Percentiles rank a stretch among this genome's conserved stretches.
Conservation (phyloP, 768 basidiomycete species). For the Leucosporidium scottii region DNA sequence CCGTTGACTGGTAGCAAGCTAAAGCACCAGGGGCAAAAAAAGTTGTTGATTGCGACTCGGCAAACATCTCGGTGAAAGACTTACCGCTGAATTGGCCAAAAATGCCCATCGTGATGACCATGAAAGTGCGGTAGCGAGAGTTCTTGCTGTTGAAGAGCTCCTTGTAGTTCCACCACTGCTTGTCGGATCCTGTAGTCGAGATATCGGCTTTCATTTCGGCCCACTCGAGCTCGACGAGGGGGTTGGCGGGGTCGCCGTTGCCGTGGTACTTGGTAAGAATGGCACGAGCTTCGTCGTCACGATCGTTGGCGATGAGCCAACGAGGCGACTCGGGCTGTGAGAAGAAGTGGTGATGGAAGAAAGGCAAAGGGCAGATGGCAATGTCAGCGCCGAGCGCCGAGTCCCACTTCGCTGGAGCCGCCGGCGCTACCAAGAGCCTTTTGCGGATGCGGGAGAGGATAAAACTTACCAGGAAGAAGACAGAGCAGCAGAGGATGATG, state of each 20-base stretch:
- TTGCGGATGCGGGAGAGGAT: no score
- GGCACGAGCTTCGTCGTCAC: conserved; percentile 49
- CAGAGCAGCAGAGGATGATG: conserved; percentile 40
- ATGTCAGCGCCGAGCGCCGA: no score
- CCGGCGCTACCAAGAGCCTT: no score
- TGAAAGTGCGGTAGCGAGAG: conserved; percentile 29
- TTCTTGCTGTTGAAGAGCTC: conserved; percentile 49
- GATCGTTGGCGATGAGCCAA: conserved; percentile 52
- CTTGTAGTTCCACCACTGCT: conserved; percentile 55
- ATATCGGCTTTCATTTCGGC: conserved; percentile 53
- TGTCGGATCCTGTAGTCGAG: conserved; percentile 52
- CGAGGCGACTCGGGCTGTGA: conserved; percentile 24
- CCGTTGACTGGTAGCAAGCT: no score
- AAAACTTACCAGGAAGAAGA: conserved; percentile 34
- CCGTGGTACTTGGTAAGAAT: conserved; percentile 53
- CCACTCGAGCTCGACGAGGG: conserved; percentile 52
- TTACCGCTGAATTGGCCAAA: conserved; percentile 56
- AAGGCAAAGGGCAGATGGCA: no score
- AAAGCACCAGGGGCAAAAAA: no score
- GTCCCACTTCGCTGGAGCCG: no score
- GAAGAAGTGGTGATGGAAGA: conserved; percentile 24
- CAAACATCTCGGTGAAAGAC: no score
- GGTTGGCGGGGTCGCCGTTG: conserved; percentile 49
- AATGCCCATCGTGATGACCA: conserved; percentile 52
- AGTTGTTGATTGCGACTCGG: no score